Percentiles rank a stretch among this genome's conserved stretches.
Conservation (phyloP, 805 yeast species). For the Teunomyces tritomae region DNA sequence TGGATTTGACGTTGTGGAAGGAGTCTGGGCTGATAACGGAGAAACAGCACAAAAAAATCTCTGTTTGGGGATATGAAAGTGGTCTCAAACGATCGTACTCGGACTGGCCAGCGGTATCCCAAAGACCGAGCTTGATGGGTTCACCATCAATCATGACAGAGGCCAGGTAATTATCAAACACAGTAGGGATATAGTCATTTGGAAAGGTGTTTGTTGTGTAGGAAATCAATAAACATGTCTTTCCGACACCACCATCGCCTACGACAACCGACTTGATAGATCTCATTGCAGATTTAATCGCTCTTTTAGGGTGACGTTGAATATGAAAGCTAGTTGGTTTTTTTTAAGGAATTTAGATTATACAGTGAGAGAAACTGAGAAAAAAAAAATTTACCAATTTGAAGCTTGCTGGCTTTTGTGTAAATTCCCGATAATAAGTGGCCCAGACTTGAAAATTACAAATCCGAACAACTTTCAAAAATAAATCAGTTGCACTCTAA, state of each 20-base stretch:
- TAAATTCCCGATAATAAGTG: background rate
- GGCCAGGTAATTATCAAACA: constrained; percentile 88
- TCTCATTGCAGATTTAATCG: constrained; percentile 51
- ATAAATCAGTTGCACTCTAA: background rate
- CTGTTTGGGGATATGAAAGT: constrained; percentile 87
- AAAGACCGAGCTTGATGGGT: constrained; percentile 78
- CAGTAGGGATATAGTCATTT: constrained; percentile 91
- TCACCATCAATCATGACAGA: constrained; percentile 79
- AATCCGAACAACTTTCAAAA: background rate
- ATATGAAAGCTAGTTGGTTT: background rate
- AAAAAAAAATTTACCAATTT: background rate
- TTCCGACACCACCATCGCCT: constrained; percentile 96
- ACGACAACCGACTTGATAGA: constrained; percentile 90
- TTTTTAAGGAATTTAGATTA: background rate
- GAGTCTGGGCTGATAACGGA: constrained; percentile 80
- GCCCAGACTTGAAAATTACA: background rate
- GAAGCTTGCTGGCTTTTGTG: background rate
- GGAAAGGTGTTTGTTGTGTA: constrained; percentile 93
- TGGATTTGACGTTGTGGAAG: constrained; percentile 74
- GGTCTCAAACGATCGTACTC: constrained; percentile 91
- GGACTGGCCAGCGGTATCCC: constrained; percentile 97
- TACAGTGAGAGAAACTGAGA: background rate
- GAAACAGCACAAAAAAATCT: constrained; percentile 81
- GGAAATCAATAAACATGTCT: constrained; percentile 81
- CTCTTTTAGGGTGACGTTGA: background rate